Evolutionary conservation across 805 yeast genomes (phyloP), one percentile per base, ranked within the genome.

Genomic region (Candida montana): DNA sequence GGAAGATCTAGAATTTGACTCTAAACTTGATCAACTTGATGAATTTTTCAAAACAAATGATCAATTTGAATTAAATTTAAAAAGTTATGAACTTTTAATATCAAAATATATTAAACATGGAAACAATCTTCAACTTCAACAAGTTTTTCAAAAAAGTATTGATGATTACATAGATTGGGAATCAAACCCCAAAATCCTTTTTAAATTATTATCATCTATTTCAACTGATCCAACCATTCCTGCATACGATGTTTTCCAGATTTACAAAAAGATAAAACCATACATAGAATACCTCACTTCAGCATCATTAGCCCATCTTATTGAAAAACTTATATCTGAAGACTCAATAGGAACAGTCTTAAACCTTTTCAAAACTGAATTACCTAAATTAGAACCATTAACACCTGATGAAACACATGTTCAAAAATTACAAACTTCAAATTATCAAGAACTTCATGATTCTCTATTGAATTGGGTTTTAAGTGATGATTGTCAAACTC

Each of bases 401-500:
- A 8, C 29, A 8, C 9, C 7, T 8, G 42, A 43, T 20, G 32
- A 37, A 6, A 49, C 34, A 18, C 24, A 21, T 9, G 9, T 21
- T 21, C n/a, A 24, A 4, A 57, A 50, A 23, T 54, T 46, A 33
- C 43, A 47, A 7, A 39, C 35, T 13, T 37, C 49, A 1, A 52
- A 58, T 16, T 61, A 63, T 32, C 58, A 73, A 1, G 59, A 61
- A n/a, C 48, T 75, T 3, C 65, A 62, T 44, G 54, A 63, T 6
- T 62, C 74, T 0, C 58, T 81, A 44, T 68, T 69, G 51, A 62
- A 69, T 13, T 69, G 76, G 47, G 63, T 77, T 9, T 47, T 70
- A 20, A 47, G 64, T 0, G 62, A 68, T 19, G 62, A 68, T 19
- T 43, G 57, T 5, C 59, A 66, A 27, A 55, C 63, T 12, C 58